Percentiles rank a stretch among this genome's conserved stretches.
Evolutionary conservation across 371 early-diverging fungal species (phyloP).

Genomic region (Smittium mucronatum): DNA sequence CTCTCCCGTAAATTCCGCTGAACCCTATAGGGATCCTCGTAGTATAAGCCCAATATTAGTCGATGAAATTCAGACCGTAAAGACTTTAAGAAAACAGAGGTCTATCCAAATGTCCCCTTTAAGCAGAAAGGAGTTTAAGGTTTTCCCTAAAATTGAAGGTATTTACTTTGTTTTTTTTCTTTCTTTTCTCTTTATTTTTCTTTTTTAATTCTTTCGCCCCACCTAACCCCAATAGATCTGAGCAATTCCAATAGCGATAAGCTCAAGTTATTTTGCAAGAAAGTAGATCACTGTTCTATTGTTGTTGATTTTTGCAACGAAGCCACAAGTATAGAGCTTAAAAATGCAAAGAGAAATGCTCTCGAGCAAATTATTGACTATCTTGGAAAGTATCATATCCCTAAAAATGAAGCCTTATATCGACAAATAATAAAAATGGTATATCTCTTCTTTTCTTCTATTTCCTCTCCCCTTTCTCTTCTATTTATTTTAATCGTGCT

Average conservation of each 20-base stretch:
- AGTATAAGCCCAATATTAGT: background rate
- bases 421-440: conserved; percentile 87
- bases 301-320: conserved; percentile 89
- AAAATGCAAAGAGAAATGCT: conserved; percentile 85
- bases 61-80: background rate
- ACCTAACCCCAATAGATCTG: background rate
- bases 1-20: background rate
- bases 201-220: background rate
- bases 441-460: conserved; percentile 12
- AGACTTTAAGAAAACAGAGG: background rate
- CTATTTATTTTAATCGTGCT: background rate
- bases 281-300: conserved; percentile 75
- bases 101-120: background rate
- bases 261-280: conserved; percentile 58
- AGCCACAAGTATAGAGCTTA: conserved; percentile 69
- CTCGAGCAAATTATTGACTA: conserved; percentile 85
- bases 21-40: background rate
- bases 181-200: background rate
- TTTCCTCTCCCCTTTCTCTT: background rate
- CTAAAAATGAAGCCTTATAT: conserved; percentile 74
- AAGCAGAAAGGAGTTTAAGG: background rate
- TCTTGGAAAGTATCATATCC: conserved; percentile 67
- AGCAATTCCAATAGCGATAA: conserved; percentile 4
- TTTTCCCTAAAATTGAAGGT: conserved; percentile 9
- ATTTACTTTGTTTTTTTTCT: background rate